Evolutionary conservation across 1,284 basidiomycete genomes (phyloP), one percentile per base, ranked within the genome.

Genomic region (Fomitopsis schrenkii): DNA sequence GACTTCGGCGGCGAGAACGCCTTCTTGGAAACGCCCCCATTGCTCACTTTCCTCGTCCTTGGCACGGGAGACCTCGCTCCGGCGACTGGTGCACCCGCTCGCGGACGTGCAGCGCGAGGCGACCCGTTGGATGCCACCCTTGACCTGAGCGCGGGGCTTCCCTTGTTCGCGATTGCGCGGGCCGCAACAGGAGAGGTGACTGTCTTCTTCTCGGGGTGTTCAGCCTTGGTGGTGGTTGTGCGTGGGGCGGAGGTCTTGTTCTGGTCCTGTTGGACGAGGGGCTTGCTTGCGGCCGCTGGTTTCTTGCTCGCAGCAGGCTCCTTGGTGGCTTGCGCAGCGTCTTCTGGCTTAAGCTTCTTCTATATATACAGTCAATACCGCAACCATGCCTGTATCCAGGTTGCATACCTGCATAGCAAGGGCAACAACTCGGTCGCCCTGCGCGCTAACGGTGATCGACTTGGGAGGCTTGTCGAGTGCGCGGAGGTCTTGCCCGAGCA

Each of bases 401-500:
- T 26, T 7, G 15, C 36, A 50, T 64, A 87, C 88, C 77, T 87
- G 85, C 19, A 87, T 77, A 55, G 77, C 75, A 26, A 91, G 77
- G 19, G 79, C 80, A 59, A 80, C 75, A 19, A 91, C 75, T 12
- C 77, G 72, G 59, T 72, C 75, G 7, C 78, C 80, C 35, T 66
- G 73, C 40, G 82, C 78, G 62, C 82, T 83, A 7, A 90, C 71
- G 7, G 70, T 66, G 52, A 88, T 77, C 2, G 74, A 68, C 67
- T 80, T 86, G 0, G 87, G 84, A 22, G 80, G 78, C 63, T 84
- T 85, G 63, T 91, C 87, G 44, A 88, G 72, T 10, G 80, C 77
- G 36, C 88, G 84, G 26, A 91, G 73, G 64, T 90, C 85, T 26
- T 88, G 72, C 30, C 87, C 68, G 26, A 89, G 70, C 19, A 91